phyloP scores from a whole-genome alignment of 371 early-diverging fungal genomes.

The Blastocladiella emersonii region DNA sequence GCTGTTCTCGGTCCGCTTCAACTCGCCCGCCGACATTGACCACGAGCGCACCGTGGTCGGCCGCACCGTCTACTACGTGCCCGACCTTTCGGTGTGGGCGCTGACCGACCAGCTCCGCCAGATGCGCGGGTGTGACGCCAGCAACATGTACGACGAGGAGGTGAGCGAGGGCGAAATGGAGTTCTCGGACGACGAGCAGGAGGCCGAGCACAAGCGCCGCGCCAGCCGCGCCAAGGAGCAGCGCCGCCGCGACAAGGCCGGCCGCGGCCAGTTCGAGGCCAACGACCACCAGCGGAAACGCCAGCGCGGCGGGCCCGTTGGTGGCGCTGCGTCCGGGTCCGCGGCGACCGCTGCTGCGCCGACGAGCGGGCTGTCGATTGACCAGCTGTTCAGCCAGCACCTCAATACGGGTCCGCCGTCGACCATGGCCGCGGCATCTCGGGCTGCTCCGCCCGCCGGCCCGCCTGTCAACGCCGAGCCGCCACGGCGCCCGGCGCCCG shows the following conservation, averaged over 20 bases:
- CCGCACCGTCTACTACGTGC: slow-evolving; percentile 43
- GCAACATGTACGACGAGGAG: slow-evolving; percentile 86
- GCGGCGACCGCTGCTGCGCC: neutral
- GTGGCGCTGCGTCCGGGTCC: neutral
- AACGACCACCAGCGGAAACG: neutral
- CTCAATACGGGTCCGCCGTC: no score
- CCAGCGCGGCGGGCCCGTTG: neutral
- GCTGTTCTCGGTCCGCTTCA: slow-evolving; percentile 65
- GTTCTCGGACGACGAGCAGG: slow-evolving; percentile 79
- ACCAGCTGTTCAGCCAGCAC: neutral
- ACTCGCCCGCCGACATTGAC: slow-evolving; percentile 42
- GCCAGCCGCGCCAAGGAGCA: slow-evolving; percentile 17
- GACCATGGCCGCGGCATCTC: no score
- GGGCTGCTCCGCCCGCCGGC: no score
- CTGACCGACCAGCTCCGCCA: slow-evolving; percentile 43
- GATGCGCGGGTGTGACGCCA: slow-evolving; percentile 79
- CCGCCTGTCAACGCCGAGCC: no score
- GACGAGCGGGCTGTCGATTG: neutral
- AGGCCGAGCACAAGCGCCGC: slow-evolving; percentile 35
- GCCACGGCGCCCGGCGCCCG: no score
- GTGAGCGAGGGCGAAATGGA: slow-evolving; percentile 59
- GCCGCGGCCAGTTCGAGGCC: neutral
- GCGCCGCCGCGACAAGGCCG: neutral
- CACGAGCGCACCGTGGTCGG: slow-evolving; percentile 23
- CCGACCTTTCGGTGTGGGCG: slow-evolving; percentile 47